These are phyloP conservation scores for Leccinum rimulosum DNA, from an alignment of 768 basidiomycete genomes.

Conservation along the genomic window DNA sequence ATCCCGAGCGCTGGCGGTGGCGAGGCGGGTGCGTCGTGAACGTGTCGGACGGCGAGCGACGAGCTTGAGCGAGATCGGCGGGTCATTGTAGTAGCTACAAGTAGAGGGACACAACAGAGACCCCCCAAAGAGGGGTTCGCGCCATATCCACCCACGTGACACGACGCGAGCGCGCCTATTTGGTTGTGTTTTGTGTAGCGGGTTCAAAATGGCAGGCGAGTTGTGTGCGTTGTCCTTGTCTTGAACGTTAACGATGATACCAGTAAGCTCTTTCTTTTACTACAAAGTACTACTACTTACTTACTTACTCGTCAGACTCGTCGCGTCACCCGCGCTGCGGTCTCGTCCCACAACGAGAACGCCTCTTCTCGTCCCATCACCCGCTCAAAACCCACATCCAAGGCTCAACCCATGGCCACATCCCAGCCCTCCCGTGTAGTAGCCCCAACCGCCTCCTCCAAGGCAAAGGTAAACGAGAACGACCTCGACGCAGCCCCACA, in stretches of 20 bases:
- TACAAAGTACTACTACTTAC: not conserved
- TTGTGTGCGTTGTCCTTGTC: conserved; percentile 24
- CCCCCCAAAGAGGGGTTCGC: conserved; percentile 21
- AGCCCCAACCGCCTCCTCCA: conserved; percentile 39
- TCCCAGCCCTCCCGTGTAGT: conserved; percentile 37
- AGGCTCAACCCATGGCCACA: conserved; percentile 35
- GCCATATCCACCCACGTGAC: conserved; percentile 29
- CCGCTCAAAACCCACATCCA: conserved; percentile 56
- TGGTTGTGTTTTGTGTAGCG: conserved; percentile 35
- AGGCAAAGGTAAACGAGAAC: conserved; percentile 36
- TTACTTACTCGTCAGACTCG: conserved; percentile 46
- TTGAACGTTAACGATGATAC: conserved; percentile 42
- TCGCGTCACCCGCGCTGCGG: conserved; percentile 58
- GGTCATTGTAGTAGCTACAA: not conserved
- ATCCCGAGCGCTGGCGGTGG: conserved; percentile 40
- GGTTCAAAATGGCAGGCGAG: conserved; percentile 36
- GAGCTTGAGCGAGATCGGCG: conserved; percentile 33
- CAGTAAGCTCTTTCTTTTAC: conserved; percentile 33
- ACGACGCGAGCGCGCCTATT: conserved; percentile 38
- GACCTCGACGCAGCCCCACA: conserved; percentile 47
- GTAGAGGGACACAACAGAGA: not conserved
- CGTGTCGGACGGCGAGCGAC: conserved; percentile 20
- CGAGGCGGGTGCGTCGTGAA: conserved; percentile 1
- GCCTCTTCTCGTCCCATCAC: conserved; percentile 62
- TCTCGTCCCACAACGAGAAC: conserved; percentile 62